Percentiles rank a stretch among this genome's conserved stretches.
phyloP scores from a whole-genome alignment of 1,284 basidiomycete species.

The Volvariella volvacea region DNA sequence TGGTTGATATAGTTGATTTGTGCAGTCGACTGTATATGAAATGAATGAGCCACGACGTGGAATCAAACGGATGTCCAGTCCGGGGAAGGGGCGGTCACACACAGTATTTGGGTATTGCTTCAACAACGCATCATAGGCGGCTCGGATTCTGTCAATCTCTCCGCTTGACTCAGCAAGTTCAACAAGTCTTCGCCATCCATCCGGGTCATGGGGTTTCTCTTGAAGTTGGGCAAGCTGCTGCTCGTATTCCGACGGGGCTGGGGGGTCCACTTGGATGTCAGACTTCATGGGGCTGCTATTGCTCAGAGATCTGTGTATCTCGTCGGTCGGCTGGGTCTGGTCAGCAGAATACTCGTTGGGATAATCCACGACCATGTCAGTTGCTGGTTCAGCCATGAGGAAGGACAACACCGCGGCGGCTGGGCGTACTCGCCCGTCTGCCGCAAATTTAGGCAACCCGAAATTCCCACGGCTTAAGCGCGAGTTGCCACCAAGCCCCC shows the following conservation, averaged over 20 bases:
- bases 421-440: no score
- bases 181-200: conserved; percentile 64
- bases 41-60: conserved; percentile 6
- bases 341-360: conserved; percentile 16
- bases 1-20: conserved; percentile 82
- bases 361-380: conserved; percentile 4
- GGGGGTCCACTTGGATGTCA: conserved; percentile 17
- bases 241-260: conserved; percentile 28
- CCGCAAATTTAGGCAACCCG: no score
- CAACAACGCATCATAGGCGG: conserved; percentile 69
- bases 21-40: conserved; percentile 48
- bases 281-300: conserved; percentile 15
- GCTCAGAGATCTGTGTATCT: conserved; percentile 24
- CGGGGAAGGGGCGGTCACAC: conserved; percentile 21
- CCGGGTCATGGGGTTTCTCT: conserved; percentile 47
- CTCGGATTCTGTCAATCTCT: conserved; percentile 62
- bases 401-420: not conserved
- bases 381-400: conserved; percentile 3
- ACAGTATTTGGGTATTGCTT: conserved; percentile 77
- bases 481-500: no score
- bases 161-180: conserved; percentile 60
- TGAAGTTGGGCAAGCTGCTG: conserved; percentile 24
- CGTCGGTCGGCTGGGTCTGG: conserved; percentile 23
- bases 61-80: conserved; percentile 1
- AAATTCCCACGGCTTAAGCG: no score